Base-by-base conservation (phyloP, 1,284 basidiomycete species). In the Ustilago nuda region DNA sequence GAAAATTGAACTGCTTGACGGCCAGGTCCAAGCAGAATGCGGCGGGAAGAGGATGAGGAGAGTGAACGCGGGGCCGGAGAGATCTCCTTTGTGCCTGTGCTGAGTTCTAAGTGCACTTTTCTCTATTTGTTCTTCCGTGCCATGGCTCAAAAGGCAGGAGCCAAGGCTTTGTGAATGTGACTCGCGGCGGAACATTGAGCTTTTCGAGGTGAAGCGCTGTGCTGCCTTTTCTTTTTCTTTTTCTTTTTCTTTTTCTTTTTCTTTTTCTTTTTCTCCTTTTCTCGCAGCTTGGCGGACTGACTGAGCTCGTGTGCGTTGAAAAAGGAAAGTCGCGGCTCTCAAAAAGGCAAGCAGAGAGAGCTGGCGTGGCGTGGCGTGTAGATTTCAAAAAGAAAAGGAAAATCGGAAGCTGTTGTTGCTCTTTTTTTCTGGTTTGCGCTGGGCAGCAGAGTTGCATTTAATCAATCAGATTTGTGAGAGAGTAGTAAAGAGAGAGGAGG, bases 361-460 rank as follows among this genome's bases (percentile, higher is more conserved):
- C 27, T 23, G n/a, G 36, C 36, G 19, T 48, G 53, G 48, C 57
- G 57, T 15, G 13, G 23, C 12, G 39, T 6, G 15, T 17, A 41
- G 54, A 43, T 52, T 43, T 52, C 51, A 8, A 52, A 53, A 60
- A 60, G 39, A 53, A 61, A 45, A 8, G 15, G 23, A 45, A 59
- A 56, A n/a, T 19, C 39, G 53, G 36, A 56, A 48, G 30, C 30
- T n/a, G 45, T 48, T 19, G 45, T 13, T 52, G 11, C 33, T 32
- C 32, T 52, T 27, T 3, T 32, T 45, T 53, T 67, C 59, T 67
- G 59, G 65, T 67, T 67, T 58, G 57, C 45, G 41, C 55, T 45
- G 23, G n/a, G 39, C 27, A 45, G 17, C 37, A 45, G 39, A 27
- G 36, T 23, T 23, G 43, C 43, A 45, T 23, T 45, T n/a, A 23